Percentiles rank a stretch among this genome's conserved stretches.
Conservation (phyloP, 306 rosid genomes). For the Prinsepia uniflora region DNA sequence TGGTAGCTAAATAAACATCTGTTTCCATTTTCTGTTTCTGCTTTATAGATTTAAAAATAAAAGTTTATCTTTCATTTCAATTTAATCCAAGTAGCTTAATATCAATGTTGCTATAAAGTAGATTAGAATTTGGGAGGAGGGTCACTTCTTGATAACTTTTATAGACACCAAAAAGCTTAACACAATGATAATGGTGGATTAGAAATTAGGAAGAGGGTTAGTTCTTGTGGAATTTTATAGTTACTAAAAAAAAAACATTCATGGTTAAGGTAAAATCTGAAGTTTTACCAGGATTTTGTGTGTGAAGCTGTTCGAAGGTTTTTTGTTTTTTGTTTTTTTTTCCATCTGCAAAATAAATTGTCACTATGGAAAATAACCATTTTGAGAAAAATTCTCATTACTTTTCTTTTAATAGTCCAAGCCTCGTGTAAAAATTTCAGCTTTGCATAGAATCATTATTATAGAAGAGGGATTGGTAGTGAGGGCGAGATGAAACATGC, state of each 20-base stretch:
- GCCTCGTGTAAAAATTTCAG: not conserved
- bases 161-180: too few species aligned
- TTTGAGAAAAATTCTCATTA: not conserved
- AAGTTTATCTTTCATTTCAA: not conserved
- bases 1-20: not conserved
- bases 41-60: not conserved
- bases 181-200: too few species aligned
- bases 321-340: not conserved
- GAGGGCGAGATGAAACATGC: not conserved
- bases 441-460: not conserved
- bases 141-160: too few species aligned
- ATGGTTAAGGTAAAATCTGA: not conserved
- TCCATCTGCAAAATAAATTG: not conserved
- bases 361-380: constrained; percentile 3
- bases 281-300: not conserved
- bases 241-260: not conserved
- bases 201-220: not conserved
- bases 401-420: too few species aligned
- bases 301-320: not conserved
- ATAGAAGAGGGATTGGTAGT: not conserved
- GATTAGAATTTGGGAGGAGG: not conserved
- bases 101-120: not conserved
- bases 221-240: not conserved
- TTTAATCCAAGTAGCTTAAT: not conserved
- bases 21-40: not conserved